Evolutionary conservation across 257 asterid genomes (phyloP).

Genomic region (Prunella vulgaris): DNA sequence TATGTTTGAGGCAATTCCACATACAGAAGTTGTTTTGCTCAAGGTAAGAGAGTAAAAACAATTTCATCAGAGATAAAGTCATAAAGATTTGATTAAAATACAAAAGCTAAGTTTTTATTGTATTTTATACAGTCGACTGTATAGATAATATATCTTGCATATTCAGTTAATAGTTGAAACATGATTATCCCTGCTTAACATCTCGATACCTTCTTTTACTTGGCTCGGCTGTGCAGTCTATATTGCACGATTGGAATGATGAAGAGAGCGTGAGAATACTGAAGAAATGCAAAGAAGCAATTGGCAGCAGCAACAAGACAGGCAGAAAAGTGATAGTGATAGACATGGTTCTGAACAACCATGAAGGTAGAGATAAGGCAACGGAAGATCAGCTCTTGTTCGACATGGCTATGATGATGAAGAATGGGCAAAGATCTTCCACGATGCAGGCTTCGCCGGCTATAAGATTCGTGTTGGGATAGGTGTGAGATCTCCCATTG

Average conservation of each 20-base stretch:
- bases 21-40: conserved; percentile 5
- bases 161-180: no score
- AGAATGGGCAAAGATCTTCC: conserved; percentile 28
- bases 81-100: no score
- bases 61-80: no score
- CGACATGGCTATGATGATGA: conserved; percentile 28
- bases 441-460: no score
- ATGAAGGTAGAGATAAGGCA: conserved; percentile 7
- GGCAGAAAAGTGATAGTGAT: conserved; percentile 27
- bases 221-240: conserved; percentile 14
- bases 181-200: no score
- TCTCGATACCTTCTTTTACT: background rate
- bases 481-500: no score
- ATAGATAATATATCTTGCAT: no score
- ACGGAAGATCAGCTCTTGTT: conserved; percentile 3
- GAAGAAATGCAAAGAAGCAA: conserved; percentile 34
- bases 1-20: conserved; percentile 18
- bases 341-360: conserved; percentile 23
- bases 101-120: no score
- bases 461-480: background rate
- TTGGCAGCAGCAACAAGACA: conserved; percentile 7
- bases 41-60: background rate
- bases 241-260: conserved; percentile 33
- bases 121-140: no score
- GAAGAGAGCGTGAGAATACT: conserved; percentile 25